Base-by-base conservation (phyloP, 1,284 basidiomycete species). In the Fomitiporia mediterranea region DNA sequence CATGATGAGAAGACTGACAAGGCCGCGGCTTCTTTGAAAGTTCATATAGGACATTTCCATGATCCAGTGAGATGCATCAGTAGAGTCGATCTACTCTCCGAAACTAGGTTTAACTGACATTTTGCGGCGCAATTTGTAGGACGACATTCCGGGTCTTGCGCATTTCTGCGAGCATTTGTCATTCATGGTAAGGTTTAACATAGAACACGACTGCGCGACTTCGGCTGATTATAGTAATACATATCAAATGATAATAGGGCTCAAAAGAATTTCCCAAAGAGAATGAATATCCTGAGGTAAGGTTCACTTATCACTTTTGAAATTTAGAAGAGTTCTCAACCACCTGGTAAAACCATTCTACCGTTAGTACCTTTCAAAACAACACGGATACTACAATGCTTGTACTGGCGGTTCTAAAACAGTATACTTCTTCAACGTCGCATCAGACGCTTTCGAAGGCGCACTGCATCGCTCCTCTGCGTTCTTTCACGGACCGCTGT, bases 151-250 rank as follows among this genome's bases (percentile, higher is more conserved):
- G 13, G 93, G 93, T 40, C 78, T 93, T 43, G 92, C 93, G 53
- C 91, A 94, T 70, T 94, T 93, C 66, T 93, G 95, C 73, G 96
- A 99, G 70, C 96, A 99, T 71, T 70, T 99, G 55, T 75, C 98
- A 62, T 99, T 99, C 73, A 91, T 99, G 90, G 91, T 91, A 62
- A 66, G 78, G 62, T 1, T 4, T 37, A 42, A 17, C 21, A 53
- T 11, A 54, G 51, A 38, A 43, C 51, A 34, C 32, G 32, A 34
- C 32, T 13, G 7, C 13, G 6, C 6, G 32, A 6, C 32, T 34
- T 34, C 32, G 13, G 6, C 6, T 34, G 11, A 2, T 21, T 34
- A 25, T 44, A 37, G 17, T 50, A 30, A 17, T 34, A 13, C n/a
- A 47, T 21, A 5, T 27, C 8, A 35, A 2, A 28, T 39, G 13